These are phyloP conservation scores for Arbutus unedo DNA, from an alignment of 148 eudicot species.

Conservation along the genomic window DNA sequence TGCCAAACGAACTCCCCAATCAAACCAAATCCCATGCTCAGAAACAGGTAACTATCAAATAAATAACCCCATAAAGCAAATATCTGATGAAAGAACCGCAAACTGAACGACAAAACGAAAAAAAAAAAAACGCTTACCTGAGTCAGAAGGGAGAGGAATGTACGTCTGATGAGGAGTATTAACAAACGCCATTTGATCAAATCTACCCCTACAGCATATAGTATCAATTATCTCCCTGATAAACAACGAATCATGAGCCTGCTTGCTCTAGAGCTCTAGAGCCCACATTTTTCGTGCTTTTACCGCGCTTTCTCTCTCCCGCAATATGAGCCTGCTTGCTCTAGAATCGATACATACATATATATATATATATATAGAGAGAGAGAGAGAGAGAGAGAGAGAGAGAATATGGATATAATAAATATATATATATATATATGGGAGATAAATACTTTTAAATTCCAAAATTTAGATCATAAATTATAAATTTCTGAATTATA, in stretches of 20 bases:
- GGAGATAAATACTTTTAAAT: no score
- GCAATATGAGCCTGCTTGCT: not conserved
- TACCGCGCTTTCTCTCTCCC: not conserved
- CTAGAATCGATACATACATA: no score
- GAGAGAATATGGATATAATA: no score
- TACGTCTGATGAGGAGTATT: slow-evolving; percentile 45
- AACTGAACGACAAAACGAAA: not conserved
- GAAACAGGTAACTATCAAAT: not conserved
- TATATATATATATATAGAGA: no score
- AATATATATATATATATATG: no score
- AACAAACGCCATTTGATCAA: slow-evolving; percentile 56
- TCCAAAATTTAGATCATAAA: no score
- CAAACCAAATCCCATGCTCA: not conserved
- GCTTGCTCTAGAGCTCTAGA: no score
- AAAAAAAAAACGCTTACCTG: slow-evolving; percentile 29
- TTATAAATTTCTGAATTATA: no score
- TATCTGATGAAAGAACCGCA: not conserved
- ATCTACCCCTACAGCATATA: not conserved
- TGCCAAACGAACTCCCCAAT: not conserved
- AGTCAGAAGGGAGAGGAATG: slow-evolving; percentile 57
- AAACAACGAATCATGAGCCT: not conserved
- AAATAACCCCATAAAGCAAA: slow-evolving; percentile 1
- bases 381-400: no score
- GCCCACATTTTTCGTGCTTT: not conserved
- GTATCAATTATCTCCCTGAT: not conserved